Evolutionary conservation across 495 filamentous ascomycete species (phyloP), one percentile per base, ranked within the genome.

Genomic region (Parathielavia appendiculata): DNA sequence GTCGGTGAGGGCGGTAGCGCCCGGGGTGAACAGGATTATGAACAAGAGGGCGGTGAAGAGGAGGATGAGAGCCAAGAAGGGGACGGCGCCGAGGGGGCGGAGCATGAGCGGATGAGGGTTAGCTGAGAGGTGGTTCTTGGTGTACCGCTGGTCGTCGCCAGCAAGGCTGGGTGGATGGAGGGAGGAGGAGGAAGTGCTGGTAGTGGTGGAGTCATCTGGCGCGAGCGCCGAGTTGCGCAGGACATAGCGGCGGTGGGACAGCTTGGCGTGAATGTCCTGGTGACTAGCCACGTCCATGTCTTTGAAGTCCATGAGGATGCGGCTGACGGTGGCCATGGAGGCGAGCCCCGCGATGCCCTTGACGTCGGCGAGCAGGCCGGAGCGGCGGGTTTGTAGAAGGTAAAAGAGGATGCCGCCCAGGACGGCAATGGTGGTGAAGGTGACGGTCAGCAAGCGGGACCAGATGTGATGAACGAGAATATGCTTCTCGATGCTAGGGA

Each of bases 261-360:
- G 76, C 58, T 76, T 78, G 56, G 83, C 72, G 67, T 89, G 86
- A 54, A 90, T 89, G 48, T 81, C 75, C 40, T 81, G 68, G n/a
- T 83, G 81, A 2, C 71, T 77, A 9, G 83, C 85, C 0, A 81
- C 79, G 66, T 90, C 87, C 68, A 89, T 77, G 59, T 84, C 83
- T 60, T 83, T 83, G 61, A 90, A 89, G 64, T 90, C 87, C 69
- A 80, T 83, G 57, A 89, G 74, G 69, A 90, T 88, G 63, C 89
- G 86, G 53, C 77, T 79, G 56, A 79, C 80, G 22, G 82, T 86
- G 2, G 87, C 85, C 85, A 90, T 88, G 30, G 85, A 79, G 16
- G 87, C 87, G 12, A 90, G 77, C 22, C 87, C 87, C 7, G 86
- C 86, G 51, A 90, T 87, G 14, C 87, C 87, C 50, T 83, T 86